These are phyloP conservation scores for Eucalyptus leucophloia DNA, from an alignment of 345 rosid species.

Conservation along the genomic window DNA sequence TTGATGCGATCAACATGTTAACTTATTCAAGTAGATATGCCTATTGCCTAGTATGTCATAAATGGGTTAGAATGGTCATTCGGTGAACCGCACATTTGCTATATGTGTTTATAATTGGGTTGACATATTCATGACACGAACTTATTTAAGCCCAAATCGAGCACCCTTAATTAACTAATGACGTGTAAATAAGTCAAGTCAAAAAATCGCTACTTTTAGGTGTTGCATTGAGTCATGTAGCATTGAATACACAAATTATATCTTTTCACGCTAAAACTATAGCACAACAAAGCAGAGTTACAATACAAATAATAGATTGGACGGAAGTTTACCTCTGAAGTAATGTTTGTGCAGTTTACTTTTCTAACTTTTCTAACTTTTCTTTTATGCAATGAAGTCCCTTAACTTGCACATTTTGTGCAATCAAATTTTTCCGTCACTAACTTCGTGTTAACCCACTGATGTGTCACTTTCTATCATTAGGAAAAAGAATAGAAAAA, in stretches of 20 bases:
- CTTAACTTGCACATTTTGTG: background rate
- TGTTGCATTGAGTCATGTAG: background rate
- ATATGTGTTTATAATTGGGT: background rate
- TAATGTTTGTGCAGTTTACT: background rate
- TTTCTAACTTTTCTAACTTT: background rate
- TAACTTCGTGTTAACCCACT: background rate
- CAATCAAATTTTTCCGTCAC: background rate
- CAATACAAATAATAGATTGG: background rate
- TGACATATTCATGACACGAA: background rate
- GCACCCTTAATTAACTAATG: background rate
- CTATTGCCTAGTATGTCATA: background rate
- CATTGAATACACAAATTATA: background rate
- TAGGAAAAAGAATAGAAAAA: background rate
- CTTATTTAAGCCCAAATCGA: background rate
- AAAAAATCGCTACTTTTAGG: background rate
- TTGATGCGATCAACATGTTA: background rate
- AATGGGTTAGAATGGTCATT: background rate
- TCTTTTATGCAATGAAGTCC: background rate
- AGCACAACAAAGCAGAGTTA: background rate
- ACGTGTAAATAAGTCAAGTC: background rate
- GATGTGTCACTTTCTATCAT: background rate
- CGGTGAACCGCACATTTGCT: background rate
- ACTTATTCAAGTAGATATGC: background rate
- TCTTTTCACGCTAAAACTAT: background rate
- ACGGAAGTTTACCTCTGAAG: background rate